Percentiles rank a stretch among this genome's conserved stretches.
phyloP scores from a whole-genome alignment of 371 early-diverging fungal species.

The Zancudomyces culisetae region DNA sequence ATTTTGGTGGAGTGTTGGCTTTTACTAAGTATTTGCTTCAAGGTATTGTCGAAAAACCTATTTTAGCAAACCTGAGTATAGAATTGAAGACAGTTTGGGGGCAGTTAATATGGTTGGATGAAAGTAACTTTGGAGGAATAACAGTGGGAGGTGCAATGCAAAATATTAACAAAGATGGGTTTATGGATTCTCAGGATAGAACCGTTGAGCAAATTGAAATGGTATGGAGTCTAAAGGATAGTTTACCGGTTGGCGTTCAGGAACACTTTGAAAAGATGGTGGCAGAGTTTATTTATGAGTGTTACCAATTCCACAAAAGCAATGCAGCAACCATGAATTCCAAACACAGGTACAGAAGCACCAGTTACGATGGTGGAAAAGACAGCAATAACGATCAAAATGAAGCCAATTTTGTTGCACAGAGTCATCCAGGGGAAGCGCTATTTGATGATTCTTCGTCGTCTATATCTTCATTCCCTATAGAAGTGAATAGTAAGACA shows the following conservation, averaged over 20 bases:
- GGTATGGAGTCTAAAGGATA: conserved; percentile 78
- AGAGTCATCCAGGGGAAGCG: neutral
- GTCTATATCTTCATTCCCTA: neutral
- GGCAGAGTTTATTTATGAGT: conserved; percentile 32
- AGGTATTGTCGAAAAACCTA: conserved; percentile 41
- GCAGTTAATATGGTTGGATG: conserved; percentile 82
- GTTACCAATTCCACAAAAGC: conserved; percentile 22
- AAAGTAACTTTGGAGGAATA: conserved; percentile 72
- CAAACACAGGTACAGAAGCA: conserved; percentile 5
- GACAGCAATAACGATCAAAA: conserved; percentile 5
- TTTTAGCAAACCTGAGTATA: conserved; percentile 51
- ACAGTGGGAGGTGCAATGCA: conserved; percentile 1
- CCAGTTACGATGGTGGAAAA: neutral
- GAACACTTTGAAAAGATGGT: conserved; percentile 35
- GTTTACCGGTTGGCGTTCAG: conserved; percentile 57
- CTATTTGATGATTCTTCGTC: conserved; percentile 2
- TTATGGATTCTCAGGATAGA: conserved; percentile 14
- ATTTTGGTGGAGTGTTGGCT: conserved; percentile 44
- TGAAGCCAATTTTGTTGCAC: conserved; percentile 5
- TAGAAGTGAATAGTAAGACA: too few species aligned
- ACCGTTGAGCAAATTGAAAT: conserved; percentile 30
- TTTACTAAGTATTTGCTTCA: conserved; percentile 51
- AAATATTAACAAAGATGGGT: conserved; percentile 8
- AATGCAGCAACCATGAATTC: conserved; percentile 9
- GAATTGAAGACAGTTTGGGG: conserved; percentile 48